These are phyloP conservation scores for Calonectria pseudoreteaudii DNA, from an alignment of 2,329 filamentous ascomycete species.

Conservation along the genomic window DNA sequence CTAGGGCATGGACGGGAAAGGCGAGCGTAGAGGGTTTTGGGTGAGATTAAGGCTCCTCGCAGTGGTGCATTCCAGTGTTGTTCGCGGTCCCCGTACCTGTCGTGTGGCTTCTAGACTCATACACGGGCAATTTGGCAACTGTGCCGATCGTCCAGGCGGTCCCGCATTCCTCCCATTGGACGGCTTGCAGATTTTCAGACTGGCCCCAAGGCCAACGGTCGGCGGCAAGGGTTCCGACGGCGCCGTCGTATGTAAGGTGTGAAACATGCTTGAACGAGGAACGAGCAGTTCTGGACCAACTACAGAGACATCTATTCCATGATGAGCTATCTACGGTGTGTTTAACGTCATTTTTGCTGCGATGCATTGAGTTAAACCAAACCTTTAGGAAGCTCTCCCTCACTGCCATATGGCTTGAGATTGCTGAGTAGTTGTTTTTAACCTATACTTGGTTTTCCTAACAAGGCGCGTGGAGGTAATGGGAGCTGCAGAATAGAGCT, in stretches of 20 bases:
- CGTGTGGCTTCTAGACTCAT: not conserved
- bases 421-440: not conserved
- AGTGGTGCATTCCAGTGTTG: not conserved
- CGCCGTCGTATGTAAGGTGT: not conserved
- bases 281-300: not conserved
- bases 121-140: not conserved
- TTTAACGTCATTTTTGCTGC: too few relatives aligned
- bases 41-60: not conserved
- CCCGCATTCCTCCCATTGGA: conserved; percentile 9
- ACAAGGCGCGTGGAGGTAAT: too few relatives aligned
- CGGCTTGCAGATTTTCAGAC: not conserved
- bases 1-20: not conserved
- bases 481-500: not conserved
- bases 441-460: not conserved
- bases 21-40: not conserved
- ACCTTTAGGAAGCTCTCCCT: not conserved
- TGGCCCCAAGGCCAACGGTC: not conserved
- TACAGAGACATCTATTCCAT: not conserved
- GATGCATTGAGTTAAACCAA: not conserved
- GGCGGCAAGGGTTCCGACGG: not conserved
- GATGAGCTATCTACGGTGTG: not conserved
- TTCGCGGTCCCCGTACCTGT: not conserved
- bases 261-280: not conserved
- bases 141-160: conserved; percentile 1
- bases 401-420: not conserved